Percentiles rank a stretch among this genome's conserved stretches.
These are phyloP conservation scores for Ophiostoma ips DNA, from an alignment of 2,329 filamentous ascomycete species.

Conservation along the genomic window DNA sequence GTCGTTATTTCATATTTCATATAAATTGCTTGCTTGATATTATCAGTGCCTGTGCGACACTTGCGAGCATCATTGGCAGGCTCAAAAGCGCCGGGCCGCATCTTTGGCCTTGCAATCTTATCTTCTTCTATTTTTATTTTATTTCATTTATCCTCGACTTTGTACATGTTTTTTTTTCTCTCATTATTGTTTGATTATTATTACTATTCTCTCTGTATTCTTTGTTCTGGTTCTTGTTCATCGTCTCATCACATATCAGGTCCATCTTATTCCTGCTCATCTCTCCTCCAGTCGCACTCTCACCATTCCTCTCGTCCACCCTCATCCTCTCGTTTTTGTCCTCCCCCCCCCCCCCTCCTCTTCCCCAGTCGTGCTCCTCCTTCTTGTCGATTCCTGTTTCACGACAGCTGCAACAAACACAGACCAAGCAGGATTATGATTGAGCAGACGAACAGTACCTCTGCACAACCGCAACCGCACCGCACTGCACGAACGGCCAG, in stretches of 20 bases:
- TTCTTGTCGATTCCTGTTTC: background rate
- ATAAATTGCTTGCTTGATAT: background rate
- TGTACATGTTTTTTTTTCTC: too few species aligned
- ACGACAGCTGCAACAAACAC: background rate
- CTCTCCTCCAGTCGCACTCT: background rate
- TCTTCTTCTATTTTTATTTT: background rate
- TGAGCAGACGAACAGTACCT: background rate
- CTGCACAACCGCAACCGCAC: background rate
- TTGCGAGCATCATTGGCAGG: too few species aligned
- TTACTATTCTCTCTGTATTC: too few species aligned
- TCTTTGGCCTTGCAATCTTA: background rate
- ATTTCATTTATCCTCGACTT: background rate
- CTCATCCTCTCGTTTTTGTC: background rate
- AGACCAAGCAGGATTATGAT: too few species aligned
- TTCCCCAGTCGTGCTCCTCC: background rate
- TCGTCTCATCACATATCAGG: background rate
- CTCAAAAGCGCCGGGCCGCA: too few species aligned
- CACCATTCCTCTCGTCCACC: background rate
- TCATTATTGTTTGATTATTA: too few species aligned
- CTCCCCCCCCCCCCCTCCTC: background rate
- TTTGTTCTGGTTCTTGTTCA: too few species aligned
- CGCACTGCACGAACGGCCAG: background rate
- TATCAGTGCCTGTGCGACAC: background rate
- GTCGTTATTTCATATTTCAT: background rate
- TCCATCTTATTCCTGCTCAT: background rate